phyloP scores from a whole-genome alignment of 2,329 filamentous ascomycete genomes.

The Venturia effusa region DNA sequence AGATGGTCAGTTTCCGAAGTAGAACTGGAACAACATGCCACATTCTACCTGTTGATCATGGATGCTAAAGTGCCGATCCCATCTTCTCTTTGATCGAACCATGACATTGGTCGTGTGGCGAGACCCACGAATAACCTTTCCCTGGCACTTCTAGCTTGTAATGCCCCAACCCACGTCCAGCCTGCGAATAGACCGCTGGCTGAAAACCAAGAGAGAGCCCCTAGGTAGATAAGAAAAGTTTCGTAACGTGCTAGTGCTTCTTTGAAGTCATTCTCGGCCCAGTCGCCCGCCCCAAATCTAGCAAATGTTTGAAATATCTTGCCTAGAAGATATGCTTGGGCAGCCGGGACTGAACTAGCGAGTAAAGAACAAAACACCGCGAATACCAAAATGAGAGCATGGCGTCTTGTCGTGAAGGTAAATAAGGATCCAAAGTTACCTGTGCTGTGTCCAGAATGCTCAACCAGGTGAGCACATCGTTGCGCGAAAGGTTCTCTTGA shows the following conservation, averaged over 20 bases:
- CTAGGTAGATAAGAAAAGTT: constrained; percentile 50
- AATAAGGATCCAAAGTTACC: constrained; percentile 52
- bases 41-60: constrained; percentile 58
- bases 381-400: constrained; percentile 43
- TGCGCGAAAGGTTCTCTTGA: background rate
- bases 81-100: constrained; percentile 67
- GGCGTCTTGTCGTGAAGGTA: constrained; percentile 54
- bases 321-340: constrained; percentile 61
- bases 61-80: constrained; percentile 63
- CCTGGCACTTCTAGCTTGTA: constrained; percentile 60
- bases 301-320: constrained; percentile 63
- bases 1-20: constrained; percentile 11
- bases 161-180: constrained; percentile 72
- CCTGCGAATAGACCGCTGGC: constrained; percentile 55
- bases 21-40: background rate
- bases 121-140: constrained; percentile 55
- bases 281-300: constrained; percentile 47
- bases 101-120: constrained; percentile 62
- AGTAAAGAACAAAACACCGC: constrained; percentile 47
- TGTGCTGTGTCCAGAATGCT: background rate
- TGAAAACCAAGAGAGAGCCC: constrained; percentile 53
- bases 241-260: constrained; percentile 18
- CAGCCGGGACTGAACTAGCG: constrained; percentile 52
- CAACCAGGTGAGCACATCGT: background rate
- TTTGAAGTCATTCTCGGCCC: constrained; percentile 42